Base-by-base conservation (phyloP, 2,329 filamentous ascomycete genomes). In the Neocucurbitaria cava region DNA sequence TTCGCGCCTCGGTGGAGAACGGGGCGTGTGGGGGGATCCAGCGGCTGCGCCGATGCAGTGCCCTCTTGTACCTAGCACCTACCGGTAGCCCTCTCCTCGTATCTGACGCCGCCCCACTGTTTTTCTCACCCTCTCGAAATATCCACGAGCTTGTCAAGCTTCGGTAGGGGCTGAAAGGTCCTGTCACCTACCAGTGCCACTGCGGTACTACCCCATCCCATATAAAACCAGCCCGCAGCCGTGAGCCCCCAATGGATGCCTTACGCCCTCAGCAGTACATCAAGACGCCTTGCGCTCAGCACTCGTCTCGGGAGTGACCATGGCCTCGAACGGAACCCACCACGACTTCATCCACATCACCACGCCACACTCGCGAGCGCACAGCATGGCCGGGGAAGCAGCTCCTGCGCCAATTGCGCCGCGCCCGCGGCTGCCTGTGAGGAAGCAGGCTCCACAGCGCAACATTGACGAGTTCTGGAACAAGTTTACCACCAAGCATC, bases 391-490 rank as follows among this genome's bases (percentile, higher is more conserved):
- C 51, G 66, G 69, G n/a, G 68, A 74, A 47, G 52, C 60, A n/a
- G 52, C 60, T 18, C 61, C 56, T 15, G 58, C 42, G 13, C 45
- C 56, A 15, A 52, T 9, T 2, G 24, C 51, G 1, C 54, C 58
- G 28, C 67, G 67, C 13, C 61, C 66, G 13, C 65, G 62, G 15
- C 62, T 67, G 23, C 60, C 61, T 21, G 68, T 65, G 33, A 79
- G 82, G 65, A 81, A 83, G 59, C 79, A 84, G 13, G 77, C 85
- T 7, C 87, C 88, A 0, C 90, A 93, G 71, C 82, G 86, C 53
- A 82, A 80, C 23, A 84, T 93, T 52, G 85, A 90, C 61, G 84
- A 89, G 56, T 92, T 92, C 69, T 93, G 89, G 90, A 76, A 81
- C 47, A 87, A 85, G 55, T 89, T 88, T 65, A 85, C 83, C 68